Evolutionary conservation across 164 flowering plant genomes (phyloP).

Genomic region (Saururus chinensis): DNA sequence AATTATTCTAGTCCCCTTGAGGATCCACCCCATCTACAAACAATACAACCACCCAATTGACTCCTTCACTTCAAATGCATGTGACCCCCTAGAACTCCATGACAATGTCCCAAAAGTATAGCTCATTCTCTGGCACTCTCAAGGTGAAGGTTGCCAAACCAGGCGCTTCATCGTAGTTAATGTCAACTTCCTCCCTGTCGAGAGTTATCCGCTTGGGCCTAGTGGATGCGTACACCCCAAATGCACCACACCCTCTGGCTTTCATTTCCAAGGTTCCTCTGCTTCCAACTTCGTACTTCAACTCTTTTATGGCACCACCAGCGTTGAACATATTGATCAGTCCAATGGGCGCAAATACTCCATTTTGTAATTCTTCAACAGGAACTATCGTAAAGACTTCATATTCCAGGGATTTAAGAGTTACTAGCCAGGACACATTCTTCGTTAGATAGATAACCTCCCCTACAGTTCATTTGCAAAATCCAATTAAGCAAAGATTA

Average conservation of each 20-base stretch:
- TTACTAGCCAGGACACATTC: conserved; percentile 47
- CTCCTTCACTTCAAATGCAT: too few relatives aligned
- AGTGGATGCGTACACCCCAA: conserved; percentile 61
- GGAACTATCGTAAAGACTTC: conserved; percentile 75
- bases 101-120: conserved; percentile 44
- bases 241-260: conserved; percentile 58
- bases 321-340: conserved; percentile 73
- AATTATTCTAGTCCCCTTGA: too few relatives aligned
- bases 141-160: conserved; percentile 35
- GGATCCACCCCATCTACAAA: too few relatives aligned
- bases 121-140: conserved; percentile 39
- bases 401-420: conserved; percentile 48
- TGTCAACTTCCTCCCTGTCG: conserved; percentile 39
- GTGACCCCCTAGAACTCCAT: not conserved
- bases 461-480: conserved; percentile 30
- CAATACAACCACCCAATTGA: too few relatives aligned
- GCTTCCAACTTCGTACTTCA: conserved; percentile 27
- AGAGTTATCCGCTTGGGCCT: conserved; percentile 42
- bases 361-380: conserved; percentile 30
- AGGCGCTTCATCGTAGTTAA: conserved; percentile 31
- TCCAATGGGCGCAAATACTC: conserved; percentile 62
- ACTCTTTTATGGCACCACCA: conserved; percentile 69
- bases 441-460: conserved; percentile 53
- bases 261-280: conserved; percentile 26
- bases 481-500: too few relatives aligned